Conservation (phyloP, 1,139 yeast species). For the Waltiozyma solani region DNA sequence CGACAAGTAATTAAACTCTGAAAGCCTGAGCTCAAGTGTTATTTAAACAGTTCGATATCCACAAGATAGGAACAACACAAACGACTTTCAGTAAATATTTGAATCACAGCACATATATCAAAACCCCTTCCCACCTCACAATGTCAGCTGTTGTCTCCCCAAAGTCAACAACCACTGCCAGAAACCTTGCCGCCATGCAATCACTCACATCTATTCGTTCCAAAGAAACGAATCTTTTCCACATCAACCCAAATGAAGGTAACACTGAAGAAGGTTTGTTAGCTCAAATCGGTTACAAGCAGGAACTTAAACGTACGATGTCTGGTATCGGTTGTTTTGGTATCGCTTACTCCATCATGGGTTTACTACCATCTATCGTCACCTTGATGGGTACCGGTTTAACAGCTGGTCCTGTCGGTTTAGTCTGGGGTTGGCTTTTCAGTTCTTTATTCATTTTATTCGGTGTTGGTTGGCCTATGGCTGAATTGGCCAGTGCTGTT, state of each 20-base stretch:
- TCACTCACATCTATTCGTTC: neutral
- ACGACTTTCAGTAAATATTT: no score
- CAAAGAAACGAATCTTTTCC: neutral
- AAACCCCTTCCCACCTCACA: no score
- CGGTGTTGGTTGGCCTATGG: slow-evolving; percentile 51
- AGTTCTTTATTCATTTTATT: slow-evolving; percentile 44
- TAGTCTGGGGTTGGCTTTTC: slow-evolving; percentile 67
- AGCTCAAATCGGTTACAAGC: slow-evolving; percentile 12
- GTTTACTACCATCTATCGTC: slow-evolving; percentile 38
- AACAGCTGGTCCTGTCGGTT: slow-evolving; percentile 45
- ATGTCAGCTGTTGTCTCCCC: neutral
- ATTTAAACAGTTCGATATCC: no score
- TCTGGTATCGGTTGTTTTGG: slow-evolving; percentile 11
- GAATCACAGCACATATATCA: no score
- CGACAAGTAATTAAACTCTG: no score
- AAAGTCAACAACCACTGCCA: neutral
- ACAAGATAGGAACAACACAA: no score
- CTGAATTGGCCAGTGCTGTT: slow-evolving; percentile 57
- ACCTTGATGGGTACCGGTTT: slow-evolving; percentile 27
- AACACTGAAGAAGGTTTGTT: slow-evolving; percentile 15
- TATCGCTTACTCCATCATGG: slow-evolving; percentile 24
- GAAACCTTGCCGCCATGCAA: neutral
- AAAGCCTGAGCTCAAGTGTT: no score
- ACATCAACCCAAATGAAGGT: slow-evolving; percentile 1
- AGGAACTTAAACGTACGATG: slow-evolving; percentile 10